Evolutionary conservation across 768 basidiomycete species (phyloP), one percentile per base, ranked within the genome.

Genomic region (Symmetrospora coprosmae): DNA sequence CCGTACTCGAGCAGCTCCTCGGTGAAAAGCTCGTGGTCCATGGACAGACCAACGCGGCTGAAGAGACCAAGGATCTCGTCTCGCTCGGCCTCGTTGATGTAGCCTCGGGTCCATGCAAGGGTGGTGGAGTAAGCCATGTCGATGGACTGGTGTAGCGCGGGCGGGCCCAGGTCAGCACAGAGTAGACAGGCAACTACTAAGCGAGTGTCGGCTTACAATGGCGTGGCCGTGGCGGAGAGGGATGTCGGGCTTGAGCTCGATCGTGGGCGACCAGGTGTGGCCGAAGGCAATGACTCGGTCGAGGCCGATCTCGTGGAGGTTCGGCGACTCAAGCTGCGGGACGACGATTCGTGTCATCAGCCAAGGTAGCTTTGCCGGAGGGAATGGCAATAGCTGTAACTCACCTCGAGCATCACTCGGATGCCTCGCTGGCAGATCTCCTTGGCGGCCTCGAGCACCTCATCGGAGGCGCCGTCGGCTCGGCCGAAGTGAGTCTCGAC

Each of bases 111-210:
- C 70, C 70, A 71, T 17, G 72, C 72, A 34, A 73, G 68, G 31
- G 72, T 73, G 45, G 70, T 70, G 37, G 72, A 72, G 69, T 72
- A 73, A 11, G 72, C 71, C 72, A 73, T 73, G 69, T 73, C 72
- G 65, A 72, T 72, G 67, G 40, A n/a, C n/a, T n/a, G n/a, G n/a
- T n/a, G n/a, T n/a, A n/a, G n/a, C n/a, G n/a, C n/a, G n/a, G n/a
- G n/a, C n/a, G n/a, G n/a, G n/a, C n/a, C n/a, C n/a, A n/a, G n/a
- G n/a, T n/a, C n/a, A n/a, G n/a, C n/a, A n/a, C n/a, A n/a, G n/a
- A 52, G 35, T 52, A 52, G 27, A 39, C 38, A 30, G 21, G 25
- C 17, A 16, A 17, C 31, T 23, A 46, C 23, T 25, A 39, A 30
- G 9, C 21, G 30, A 62, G 61, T 50, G 33, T 61, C 65, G n/a